Percentiles rank a stretch among this genome's conserved stretches.
Evolutionary conservation across 768 basidiomycete species (phyloP).

Genomic region (Phylloporus sp.): DNA sequence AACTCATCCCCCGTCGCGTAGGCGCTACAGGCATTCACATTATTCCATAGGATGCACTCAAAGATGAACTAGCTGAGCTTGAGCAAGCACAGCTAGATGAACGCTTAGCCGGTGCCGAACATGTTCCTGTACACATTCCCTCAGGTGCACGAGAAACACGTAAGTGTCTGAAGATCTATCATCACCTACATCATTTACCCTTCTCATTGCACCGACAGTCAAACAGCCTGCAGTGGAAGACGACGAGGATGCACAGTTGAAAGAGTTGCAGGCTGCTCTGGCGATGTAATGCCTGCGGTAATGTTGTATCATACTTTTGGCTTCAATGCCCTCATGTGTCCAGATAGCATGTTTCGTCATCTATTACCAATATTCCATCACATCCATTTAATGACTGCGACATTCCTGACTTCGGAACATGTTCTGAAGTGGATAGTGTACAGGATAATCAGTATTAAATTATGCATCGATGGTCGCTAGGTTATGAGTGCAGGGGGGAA

Average conservation of each 20-base stretch:
- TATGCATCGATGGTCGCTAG: constrained; percentile 31
- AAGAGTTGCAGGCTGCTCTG: constrained; percentile 81
- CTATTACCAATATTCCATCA: constrained; percentile 34
- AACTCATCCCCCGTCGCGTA: constrained; percentile 19
- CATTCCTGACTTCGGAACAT: constrained; percentile 19
- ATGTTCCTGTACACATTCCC: constrained; percentile 84
- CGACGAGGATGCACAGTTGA: constrained; percentile 89
- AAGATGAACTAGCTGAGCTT: constrained; percentile 75
- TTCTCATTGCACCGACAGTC: constrained; percentile 9
- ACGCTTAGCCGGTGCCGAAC: constrained; percentile 80
- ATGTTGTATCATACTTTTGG: constrained; percentile 8
- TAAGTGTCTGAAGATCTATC: constrained; percentile 31
- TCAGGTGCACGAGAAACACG: constrained; percentile 51
- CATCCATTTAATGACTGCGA: constrained; percentile 28
- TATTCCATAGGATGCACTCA: constrained; percentile 70
- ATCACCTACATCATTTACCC: constrained; percentile 4
- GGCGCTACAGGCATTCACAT: background rate
- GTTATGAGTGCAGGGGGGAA: constrained; percentile 24
- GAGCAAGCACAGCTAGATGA: constrained; percentile 88
- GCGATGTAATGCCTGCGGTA: constrained; percentile 57
- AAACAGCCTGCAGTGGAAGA: constrained; percentile 60
- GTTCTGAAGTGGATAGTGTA: constrained; percentile 30
- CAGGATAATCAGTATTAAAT: constrained; percentile 38
- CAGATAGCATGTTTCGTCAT: constrained; percentile 23
- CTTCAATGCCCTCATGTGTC: constrained; percentile 2